These are phyloP conservation scores for Aspergillus alliaceus DNA, from an alignment of 2,329 filamentous ascomycete species.

Conservation along the genomic window DNA sequence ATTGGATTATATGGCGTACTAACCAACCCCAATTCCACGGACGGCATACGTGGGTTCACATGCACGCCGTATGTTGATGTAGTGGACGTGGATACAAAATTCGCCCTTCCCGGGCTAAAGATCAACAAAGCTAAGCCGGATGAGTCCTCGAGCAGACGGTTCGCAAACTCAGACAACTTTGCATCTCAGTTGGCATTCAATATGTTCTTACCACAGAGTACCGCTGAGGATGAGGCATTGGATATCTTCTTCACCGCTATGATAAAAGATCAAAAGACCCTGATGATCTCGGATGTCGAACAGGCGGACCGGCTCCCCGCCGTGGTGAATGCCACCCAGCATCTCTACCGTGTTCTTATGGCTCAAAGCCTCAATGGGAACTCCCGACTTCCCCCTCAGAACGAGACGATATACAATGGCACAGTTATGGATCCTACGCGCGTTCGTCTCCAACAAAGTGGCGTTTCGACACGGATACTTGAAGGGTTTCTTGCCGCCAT, in stretches of 20 bases:
- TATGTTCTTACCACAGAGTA: not conserved
- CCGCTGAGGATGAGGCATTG: not conserved
- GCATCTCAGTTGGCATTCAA: not conserved
- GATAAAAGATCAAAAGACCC: conserved; percentile 2
- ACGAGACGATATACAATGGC: not conserved
- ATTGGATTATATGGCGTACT: conserved; percentile 12
- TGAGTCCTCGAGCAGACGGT: not conserved
- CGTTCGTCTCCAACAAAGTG: conserved; percentile 20
- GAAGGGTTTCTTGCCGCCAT: conserved; percentile 20
- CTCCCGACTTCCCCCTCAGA: not conserved
- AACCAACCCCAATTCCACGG: conserved; percentile 2
- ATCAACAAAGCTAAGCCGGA: not conserved
- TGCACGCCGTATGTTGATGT: conserved; percentile 20
- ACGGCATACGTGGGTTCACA: conserved; percentile 14
- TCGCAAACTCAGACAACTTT: not conserved
- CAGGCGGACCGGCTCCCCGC: not conserved
- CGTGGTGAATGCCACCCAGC: conserved; percentile 8
- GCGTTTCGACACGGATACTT: conserved; percentile 20
- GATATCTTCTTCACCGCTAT: conserved; percentile 5
- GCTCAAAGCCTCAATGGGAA: conserved; percentile 9
- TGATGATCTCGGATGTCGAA: not conserved
- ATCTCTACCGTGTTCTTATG: conserved; percentile 12
- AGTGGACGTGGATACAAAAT: conserved; percentile 16
- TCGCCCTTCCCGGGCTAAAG: conserved; percentile 6
- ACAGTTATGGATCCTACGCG: conserved; percentile 6